Conservation (phyloP, 2,329 filamentous ascomycete species). For the Niveomyces coronatus region DNA sequence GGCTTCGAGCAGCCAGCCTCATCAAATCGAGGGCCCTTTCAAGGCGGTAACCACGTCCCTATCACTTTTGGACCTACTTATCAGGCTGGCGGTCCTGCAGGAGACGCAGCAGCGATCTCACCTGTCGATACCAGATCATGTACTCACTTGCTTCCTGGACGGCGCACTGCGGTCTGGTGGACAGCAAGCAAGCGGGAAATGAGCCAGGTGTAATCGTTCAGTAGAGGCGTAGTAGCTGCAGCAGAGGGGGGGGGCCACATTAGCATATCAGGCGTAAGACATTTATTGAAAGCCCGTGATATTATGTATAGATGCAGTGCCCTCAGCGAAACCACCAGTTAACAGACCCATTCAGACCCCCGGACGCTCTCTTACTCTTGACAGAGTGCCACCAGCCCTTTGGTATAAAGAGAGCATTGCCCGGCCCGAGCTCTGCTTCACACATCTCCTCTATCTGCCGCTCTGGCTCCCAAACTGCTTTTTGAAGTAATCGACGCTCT, state of each 20-base stretch:
- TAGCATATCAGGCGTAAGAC: not conserved
- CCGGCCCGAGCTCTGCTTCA: slow-evolving; percentile 49
- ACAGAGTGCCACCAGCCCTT: slow-evolving; percentile 38
- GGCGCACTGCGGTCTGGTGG: not conserved
- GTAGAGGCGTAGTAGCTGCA: no score
- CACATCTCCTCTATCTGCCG: slow-evolving; percentile 22
- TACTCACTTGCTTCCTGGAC: slow-evolving; percentile 73
- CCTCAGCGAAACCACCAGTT: slow-evolving; percentile 36
- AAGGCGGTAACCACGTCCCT: slow-evolving; percentile 42
- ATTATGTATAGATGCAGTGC: not conserved
- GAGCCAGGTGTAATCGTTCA: not conserved
- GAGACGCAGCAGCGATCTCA: slow-evolving; percentile 88
- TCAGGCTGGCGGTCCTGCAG: slow-evolving; percentile 77
- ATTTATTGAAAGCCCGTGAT: not conserved
- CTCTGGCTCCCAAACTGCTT: slow-evolving; percentile 54
- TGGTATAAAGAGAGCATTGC: slow-evolving; percentile 31
- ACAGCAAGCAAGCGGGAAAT: not conserved
- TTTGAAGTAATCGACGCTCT: slow-evolving; percentile 57
- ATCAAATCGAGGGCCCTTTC: slow-evolving; percentile 41
- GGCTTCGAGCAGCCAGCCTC: no score
- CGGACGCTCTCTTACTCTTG: slow-evolving; percentile 25
- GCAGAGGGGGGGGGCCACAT: no score
- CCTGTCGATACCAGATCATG: slow-evolving; percentile 79
- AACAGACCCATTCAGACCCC: slow-evolving; percentile 30
- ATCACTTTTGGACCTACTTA: slow-evolving; percentile 79